Evolutionary conservation across 306 rosid genomes (phyloP), one percentile per base, ranked within the genome.

Genomic region (Lagenaria siceraria): DNA sequence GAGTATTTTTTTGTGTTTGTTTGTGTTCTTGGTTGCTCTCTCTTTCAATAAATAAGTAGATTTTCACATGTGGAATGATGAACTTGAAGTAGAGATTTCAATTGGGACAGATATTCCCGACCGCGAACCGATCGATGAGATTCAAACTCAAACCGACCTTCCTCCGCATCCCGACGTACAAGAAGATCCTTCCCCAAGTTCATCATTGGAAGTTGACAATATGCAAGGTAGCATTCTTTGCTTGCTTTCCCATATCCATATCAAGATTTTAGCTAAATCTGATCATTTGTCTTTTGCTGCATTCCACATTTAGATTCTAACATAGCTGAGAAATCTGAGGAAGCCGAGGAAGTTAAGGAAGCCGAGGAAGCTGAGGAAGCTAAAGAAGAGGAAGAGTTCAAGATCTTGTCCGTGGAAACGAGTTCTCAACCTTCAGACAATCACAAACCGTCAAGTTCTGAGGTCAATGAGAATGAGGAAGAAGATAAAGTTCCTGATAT

Each of bases 51-150:
- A 18, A 51, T 83, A 84, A 69, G 91, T 81, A 79, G 89, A 81
- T 62, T 75, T 84, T 59, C 80, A 84, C 81, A 81, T 80, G 86
- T 84, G 75, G 48, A 81, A 69, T 35, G 84, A 90, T 70, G 96
- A 90, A 79, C 83, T 43, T 78, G 96, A 92, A 74, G 89, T 86
- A 61, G 97, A 92, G 65, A 87, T 95, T 62, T 90, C 96, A 66
- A 90, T 85, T 42, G 98, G 96, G 80, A 87, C 96, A 58, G 93
- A 95, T 42, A 95, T 95, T 92, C 96, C 95, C 78, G 97, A 92
- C 61, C 96, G 86, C 25, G 92, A 91, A 33, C 89, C 69, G 6
- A 85, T 84, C 35, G 92, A 90, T 56, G 94, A 87, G 77, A 81
- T 70, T 85, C 84, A 90, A 79, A 63, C 86, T 84, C 84, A 82